phyloP scores from a whole-genome alignment of 768 basidiomycete genomes.

The Amanita polypyramis region DNA sequence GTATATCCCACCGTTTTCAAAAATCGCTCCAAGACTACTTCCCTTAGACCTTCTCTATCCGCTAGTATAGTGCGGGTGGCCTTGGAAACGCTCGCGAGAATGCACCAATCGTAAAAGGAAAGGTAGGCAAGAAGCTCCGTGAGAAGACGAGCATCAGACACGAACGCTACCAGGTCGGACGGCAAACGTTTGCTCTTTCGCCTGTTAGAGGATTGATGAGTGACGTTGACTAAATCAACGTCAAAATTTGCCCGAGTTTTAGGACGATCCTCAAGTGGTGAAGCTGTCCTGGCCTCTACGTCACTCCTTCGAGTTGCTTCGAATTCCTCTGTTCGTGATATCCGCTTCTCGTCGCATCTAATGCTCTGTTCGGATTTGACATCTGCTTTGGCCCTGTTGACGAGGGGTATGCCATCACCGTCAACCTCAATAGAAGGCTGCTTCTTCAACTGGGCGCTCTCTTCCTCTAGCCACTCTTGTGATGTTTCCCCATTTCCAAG shows the following conservation, averaged over 20 bases:
- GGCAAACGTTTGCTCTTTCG: slow-evolving; percentile 10
- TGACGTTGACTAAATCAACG: neutral
- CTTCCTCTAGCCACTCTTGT: neutral
- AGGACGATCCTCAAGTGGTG: slow-evolving; percentile 15
- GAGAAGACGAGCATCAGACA: slow-evolving; percentile 44
- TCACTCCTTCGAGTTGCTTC: slow-evolving; percentile 3
- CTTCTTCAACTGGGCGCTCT: slow-evolving; percentile 5
- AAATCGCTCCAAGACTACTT: slow-evolving; percentile 59
- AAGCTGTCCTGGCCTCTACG: slow-evolving; percentile 9
- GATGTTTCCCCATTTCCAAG: neutral
- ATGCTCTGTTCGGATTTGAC: neutral
- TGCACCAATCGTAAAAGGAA: slow-evolving; percentile 65
- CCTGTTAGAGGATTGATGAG: neutral
- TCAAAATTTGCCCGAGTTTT: slow-evolving; percentile 5
- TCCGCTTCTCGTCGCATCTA: neutral
- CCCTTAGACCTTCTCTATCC: slow-evolving; percentile 40
- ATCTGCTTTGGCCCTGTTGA: slow-evolving; percentile 1
- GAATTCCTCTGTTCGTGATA: slow-evolving; percentile 1
- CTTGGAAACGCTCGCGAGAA: slow-evolving; percentile 47
- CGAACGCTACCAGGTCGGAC: slow-evolving; percentile 47
- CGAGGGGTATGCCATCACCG: slow-evolving; percentile 1
- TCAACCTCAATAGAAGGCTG: neutral
- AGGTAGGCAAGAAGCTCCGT: slow-evolving; percentile 44
- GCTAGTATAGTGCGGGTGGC: slow-evolving; percentile 38
- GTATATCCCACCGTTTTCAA: slow-evolving; percentile 63